Percentiles rank a stretch among this genome's conserved stretches.
These are phyloP conservation scores for Cyberlindnera samutprakarnensis DNA, from an alignment of 805 yeast genomes.

Conservation along the genomic window DNA sequence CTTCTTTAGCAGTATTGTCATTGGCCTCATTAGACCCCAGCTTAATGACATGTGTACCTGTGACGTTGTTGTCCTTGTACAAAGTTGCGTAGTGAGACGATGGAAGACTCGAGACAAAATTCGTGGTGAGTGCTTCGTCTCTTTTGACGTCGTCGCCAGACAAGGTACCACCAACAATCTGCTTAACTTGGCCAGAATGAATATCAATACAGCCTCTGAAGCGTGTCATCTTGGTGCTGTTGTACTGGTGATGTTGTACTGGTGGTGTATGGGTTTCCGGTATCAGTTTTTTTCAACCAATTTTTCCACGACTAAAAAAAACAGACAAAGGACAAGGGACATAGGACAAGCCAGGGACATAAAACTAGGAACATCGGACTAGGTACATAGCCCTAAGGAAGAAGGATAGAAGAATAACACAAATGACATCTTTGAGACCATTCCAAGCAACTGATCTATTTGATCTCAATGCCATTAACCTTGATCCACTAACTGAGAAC, in stretches of 20 bases:
- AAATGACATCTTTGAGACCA: slow-evolving; percentile 87
- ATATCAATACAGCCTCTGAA: slow-evolving; percentile 95
- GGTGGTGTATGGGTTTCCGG: too few species aligned
- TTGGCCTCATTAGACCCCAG: slow-evolving; percentile 71
- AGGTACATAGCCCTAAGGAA: too few species aligned
- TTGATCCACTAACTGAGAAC: slow-evolving; percentile 89
- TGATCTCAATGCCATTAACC: slow-evolving; percentile 62
- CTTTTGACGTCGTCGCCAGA: slow-evolving; percentile 38
- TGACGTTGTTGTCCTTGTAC: slow-evolving; percentile 49
- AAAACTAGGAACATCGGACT: too few species aligned
- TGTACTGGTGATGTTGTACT: neutral
- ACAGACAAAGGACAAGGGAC: too few species aligned
- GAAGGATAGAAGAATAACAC: neutral
- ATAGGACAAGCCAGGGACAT: too few species aligned
- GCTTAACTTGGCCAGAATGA: slow-evolving; percentile 92
- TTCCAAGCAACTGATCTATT: slow-evolving; percentile 83
- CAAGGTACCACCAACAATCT: slow-evolving; percentile 92
- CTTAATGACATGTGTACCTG: slow-evolving; percentile 90
- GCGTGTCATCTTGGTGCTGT: slow-evolving; percentile 50
- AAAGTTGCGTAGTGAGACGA: slow-evolving; percentile 69
- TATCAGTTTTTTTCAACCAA: too few species aligned
- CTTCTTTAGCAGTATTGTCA: slow-evolving; percentile 75
- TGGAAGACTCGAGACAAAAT: slow-evolving; percentile 71
- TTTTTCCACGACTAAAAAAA: too few species aligned
- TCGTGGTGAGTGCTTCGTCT: slow-evolving; percentile 45